These are phyloP conservation scores for Chaetomium strumarium DNA, from an alignment of 2,329 filamentous ascomycete species.

Conservation along the genomic window DNA sequence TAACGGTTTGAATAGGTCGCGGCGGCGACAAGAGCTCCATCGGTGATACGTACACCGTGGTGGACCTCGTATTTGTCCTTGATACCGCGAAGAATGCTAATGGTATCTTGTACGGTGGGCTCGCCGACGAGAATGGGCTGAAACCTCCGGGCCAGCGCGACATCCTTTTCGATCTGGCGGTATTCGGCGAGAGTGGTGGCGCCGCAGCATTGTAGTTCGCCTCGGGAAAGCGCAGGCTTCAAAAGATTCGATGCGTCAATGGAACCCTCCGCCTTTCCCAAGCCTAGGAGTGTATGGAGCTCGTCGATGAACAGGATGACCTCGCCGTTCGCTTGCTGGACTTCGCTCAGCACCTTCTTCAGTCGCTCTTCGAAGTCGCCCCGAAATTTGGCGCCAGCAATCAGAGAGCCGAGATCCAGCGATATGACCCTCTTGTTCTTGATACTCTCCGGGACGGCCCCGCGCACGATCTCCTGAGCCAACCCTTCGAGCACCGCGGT, in stretches of 20 bases:
- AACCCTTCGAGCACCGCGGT: constrained; percentile 89
- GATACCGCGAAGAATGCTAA: constrained; percentile 91
- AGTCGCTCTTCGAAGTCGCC: constrained; percentile 94
- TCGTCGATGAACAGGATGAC: constrained; percentile 96
- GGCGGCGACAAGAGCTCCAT: constrained; percentile 84
- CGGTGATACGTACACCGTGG: constrained; percentile 91
- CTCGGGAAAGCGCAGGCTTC: constrained; percentile 87
- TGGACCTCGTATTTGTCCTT: constrained; percentile 98
- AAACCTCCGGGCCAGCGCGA: constrained; percentile 84
- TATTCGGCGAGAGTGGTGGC: constrained; percentile 93
- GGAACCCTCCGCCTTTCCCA: constrained; percentile 92
- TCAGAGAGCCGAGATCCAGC: constrained; percentile 83
- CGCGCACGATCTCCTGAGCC: constrained; percentile 80
- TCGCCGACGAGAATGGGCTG: constrained; percentile 94
- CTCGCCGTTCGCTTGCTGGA: constrained; percentile 79
- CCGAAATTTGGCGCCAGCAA: constrained; percentile 90
- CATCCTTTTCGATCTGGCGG: constrained; percentile 90
- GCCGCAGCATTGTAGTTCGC: constrained; percentile 90
- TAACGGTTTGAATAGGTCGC: constrained; percentile 92
- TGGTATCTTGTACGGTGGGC: constrained; percentile 83
- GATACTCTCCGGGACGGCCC: constrained; percentile 92
- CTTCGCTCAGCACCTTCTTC: constrained; percentile 86
- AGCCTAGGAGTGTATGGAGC: constrained; percentile 80
- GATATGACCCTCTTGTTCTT: constrained; percentile 89
- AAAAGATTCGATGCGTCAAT: constrained; percentile 94